phyloP scores from a whole-genome alignment of 2,329 filamentous ascomycete genomes.

The Fusarium albidum region DNA sequence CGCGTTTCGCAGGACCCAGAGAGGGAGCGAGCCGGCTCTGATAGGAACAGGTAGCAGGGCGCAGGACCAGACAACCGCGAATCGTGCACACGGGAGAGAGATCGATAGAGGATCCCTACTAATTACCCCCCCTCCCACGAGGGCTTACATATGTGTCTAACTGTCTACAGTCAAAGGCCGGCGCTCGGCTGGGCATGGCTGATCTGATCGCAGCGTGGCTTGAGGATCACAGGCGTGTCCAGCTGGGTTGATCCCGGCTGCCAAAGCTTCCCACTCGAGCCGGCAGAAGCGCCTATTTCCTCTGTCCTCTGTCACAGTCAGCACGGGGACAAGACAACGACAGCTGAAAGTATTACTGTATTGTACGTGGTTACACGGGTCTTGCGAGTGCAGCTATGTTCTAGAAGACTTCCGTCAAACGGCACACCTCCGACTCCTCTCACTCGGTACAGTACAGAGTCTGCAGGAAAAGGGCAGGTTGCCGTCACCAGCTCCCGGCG shows the following conservation, averaged over 20 bases:
- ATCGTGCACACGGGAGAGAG: constrained; percentile 22
- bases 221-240: constrained; percentile 37
- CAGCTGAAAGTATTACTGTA: no score
- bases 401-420: constrained; percentile 29
- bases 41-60: constrained; percentile 37
- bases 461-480: no score
- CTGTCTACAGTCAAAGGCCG: constrained; percentile 29
- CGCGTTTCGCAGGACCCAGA: constrained; percentile 12
- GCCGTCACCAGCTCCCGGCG: constrained; percentile 10
- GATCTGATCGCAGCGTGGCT: constrained; percentile 42
- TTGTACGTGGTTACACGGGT: neutral
- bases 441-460: constrained; percentile 8
- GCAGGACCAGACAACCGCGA: constrained; percentile 3
- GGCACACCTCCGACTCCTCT: constrained; percentile 5
- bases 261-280: constrained; percentile 9
- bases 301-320: neutral
- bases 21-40: constrained; percentile 3
- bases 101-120: constrained; percentile 31
- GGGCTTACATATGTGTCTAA: constrained; percentile 24
- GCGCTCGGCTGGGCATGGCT: constrained; percentile 21
- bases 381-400: constrained; percentile 22
- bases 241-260: constrained; percentile 36
- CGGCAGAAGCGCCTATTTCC: constrained; percentile 5
- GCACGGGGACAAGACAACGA: neutral
- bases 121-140: constrained; percentile 1